These are phyloP conservation scores for Leishmania mexicana DNA, from an alignment of 208 protist genomes.

Conservation along the genomic window DNA sequence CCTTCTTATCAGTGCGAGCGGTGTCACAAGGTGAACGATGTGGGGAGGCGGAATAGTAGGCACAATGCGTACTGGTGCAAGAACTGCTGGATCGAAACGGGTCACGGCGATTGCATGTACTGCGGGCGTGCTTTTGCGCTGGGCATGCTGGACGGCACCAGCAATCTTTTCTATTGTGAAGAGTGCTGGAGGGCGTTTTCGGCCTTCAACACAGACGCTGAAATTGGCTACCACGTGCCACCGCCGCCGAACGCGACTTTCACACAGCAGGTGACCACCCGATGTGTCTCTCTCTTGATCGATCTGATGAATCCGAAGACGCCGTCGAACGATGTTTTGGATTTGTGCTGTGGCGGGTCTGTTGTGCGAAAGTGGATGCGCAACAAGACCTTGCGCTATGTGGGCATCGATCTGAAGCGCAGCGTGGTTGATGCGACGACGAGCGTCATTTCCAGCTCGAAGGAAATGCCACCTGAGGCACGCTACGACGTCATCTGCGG, in stretches of 20 bases:
- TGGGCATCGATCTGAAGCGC: slow-evolving; percentile 77
- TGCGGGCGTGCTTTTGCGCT: slow-evolving; percentile 61
- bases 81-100: slow-evolving; percentile 81
- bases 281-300: slow-evolving; percentile 77
- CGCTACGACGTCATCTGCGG: slow-evolving; percentile 77
- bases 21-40: slow-evolving; percentile 78
- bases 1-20: slow-evolving; percentile 68
- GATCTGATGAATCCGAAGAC: slow-evolving; percentile 71
- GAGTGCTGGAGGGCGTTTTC: slow-evolving; percentile 80
- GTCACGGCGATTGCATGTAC: slow-evolving; percentile 84
- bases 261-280: slow-evolving; percentile 70
- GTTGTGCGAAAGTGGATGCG: slow-evolving; percentile 87
- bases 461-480: slow-evolving; percentile 42
- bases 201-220: slow-evolving; percentile 57
- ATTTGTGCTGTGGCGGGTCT: slow-evolving; percentile 83
- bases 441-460: slow-evolving; percentile 42
- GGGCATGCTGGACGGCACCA: slow-evolving; percentile 63
- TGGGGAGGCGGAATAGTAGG: slow-evolving; percentile 52
- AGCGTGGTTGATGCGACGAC: slow-evolving; percentile 57
- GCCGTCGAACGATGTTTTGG: slow-evolving; percentile 83
- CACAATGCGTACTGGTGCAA: slow-evolving; percentile 82
- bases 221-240: slow-evolving; percentile 77
- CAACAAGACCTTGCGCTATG: slow-evolving; percentile 73
- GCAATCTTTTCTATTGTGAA: slow-evolving; percentile 83
- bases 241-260: slow-evolving; percentile 76